phyloP scores from a whole-genome alignment of 352 stramenopile species.

The Globisporangium cederbergense region DNA sequence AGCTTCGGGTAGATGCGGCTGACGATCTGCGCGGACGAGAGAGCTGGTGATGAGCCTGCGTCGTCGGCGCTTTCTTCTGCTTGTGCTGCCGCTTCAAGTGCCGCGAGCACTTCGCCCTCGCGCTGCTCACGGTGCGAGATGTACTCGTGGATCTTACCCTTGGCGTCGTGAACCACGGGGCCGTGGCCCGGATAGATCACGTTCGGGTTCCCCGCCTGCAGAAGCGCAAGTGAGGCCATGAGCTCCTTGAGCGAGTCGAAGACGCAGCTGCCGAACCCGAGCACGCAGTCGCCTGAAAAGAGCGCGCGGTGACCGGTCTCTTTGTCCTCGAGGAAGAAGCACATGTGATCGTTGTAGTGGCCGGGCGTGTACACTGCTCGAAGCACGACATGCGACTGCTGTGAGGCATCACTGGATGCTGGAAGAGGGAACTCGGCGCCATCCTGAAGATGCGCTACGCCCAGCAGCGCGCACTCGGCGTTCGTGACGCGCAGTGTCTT shows the following conservation, averaged over 20 bases:
- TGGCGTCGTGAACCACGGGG: constrained; percentile 57
- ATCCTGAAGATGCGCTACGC: constrained; percentile 37
- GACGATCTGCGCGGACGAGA: constrained; percentile 51
- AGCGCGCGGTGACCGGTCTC: constrained; percentile 23
- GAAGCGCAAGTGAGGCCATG: constrained; percentile 60
- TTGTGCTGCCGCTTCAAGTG: constrained; percentile 22
- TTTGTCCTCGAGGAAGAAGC: constrained; percentile 51
- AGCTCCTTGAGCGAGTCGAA: constrained; percentile 84
- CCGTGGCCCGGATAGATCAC: constrained; percentile 80
- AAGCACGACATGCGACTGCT: constrained; percentile 24
- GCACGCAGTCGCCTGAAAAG: constrained; percentile 84
- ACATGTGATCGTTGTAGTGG: constrained; percentile 85
- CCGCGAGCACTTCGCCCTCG: constrained; percentile 57
- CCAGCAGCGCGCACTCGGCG: constrained; percentile 40
- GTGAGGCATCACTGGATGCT: background rate
- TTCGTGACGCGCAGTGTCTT: constrained; percentile 42
- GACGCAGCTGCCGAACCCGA: constrained; percentile 81
- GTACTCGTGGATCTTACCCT: constrained; percentile 72
- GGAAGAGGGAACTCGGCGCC: constrained; percentile 38
- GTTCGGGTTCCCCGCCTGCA: constrained; percentile 33
- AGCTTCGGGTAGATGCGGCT: constrained; percentile 51
- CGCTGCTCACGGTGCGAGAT: constrained; percentile 68
- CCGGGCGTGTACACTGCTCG: constrained; percentile 74
- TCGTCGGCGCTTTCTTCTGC: background rate
- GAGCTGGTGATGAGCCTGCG: constrained; percentile 4